Evolutionary conservation across 1,139 yeast species (phyloP).

Genomic region (Saccharomycopsis hybrid): DNA sequence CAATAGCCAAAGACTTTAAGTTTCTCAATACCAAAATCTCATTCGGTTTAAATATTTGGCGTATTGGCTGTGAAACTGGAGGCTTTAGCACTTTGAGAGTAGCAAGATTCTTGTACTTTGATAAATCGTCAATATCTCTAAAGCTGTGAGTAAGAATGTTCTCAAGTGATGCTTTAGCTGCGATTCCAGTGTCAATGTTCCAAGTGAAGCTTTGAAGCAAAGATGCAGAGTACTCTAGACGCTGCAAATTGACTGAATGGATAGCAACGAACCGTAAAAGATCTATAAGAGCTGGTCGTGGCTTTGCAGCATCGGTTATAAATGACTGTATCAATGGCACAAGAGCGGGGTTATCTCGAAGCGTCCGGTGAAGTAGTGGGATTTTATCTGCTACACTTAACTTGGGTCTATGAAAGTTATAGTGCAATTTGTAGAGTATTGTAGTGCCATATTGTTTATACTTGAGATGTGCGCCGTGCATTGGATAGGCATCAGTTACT

Average conservation of each 20-base stretch:
- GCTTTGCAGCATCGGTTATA: constrained; percentile 3
- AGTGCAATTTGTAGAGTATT: background rate
- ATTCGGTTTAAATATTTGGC: background rate
- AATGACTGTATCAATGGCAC: constrained; percentile 1
- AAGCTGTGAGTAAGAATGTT: constrained; percentile 14
- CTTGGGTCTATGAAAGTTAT: too few relatives aligned
- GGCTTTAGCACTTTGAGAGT: constrained; percentile 11
- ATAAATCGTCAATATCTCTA: constrained; percentile 10
- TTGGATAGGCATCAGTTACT: constrained; percentile 10
- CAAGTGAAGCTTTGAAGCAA: constrained; percentile 12
- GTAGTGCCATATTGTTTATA: constrained; percentile 7
- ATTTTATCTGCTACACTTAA: too few relatives aligned
- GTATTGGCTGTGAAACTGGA: background rate
- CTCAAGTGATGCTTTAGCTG: background rate
- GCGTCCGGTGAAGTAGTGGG: constrained; percentile 2
- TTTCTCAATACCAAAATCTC: constrained; percentile 1
- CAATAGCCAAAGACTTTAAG: constrained; percentile 15
- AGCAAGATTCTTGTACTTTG: constrained; percentile 2
- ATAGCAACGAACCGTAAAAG: constrained; percentile 1
- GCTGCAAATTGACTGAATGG: background rate
- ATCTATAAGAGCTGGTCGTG: background rate
- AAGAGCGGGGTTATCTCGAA: background rate
- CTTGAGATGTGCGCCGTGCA: too few relatives aligned
- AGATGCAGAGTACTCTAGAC: constrained; percentile 9
- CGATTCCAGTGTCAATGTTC: constrained; percentile 9